Conservation (phyloP, 2,329 filamentous ascomycete species). For the Colletotrichum sp. region DNA sequence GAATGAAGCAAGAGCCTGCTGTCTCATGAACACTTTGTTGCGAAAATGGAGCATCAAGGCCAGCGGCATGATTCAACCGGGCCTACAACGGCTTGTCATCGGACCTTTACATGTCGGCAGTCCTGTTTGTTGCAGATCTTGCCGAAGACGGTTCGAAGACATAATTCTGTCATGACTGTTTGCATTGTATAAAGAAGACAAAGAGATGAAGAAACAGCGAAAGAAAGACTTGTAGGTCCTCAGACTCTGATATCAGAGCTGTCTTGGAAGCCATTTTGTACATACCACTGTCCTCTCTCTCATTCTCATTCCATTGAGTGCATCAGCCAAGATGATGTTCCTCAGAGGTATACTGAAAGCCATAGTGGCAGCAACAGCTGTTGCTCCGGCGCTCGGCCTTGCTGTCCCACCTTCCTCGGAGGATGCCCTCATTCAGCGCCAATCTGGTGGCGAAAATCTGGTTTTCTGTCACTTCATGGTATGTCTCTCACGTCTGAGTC, state of each 20-base stretch:
- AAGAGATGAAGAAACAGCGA: neutral
- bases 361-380: neutral
- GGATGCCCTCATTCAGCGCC: neutral
- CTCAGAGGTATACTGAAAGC: neutral
- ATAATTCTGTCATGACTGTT: neutral
- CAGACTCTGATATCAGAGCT: neutral
- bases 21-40: neutral
- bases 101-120: neutral
- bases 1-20: neutral
- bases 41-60: neutral
- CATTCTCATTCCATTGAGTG: neutral
- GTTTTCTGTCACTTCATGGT: constrained; percentile 52
- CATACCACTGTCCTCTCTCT: neutral
- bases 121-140: neutral
- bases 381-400: neutral
- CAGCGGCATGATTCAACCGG: neutral
- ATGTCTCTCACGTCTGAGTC: neutral
- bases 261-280: neutral
- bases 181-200: neutral
- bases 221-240: neutral
- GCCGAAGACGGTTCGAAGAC: neutral
- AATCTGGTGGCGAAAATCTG: constrained; percentile 16
- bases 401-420: neutral
- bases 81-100: neutral
- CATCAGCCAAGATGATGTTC: neutral